phyloP scores from a whole-genome alignment of 495 filamentous ascomycete genomes.

The Parmelia sp. region DNA sequence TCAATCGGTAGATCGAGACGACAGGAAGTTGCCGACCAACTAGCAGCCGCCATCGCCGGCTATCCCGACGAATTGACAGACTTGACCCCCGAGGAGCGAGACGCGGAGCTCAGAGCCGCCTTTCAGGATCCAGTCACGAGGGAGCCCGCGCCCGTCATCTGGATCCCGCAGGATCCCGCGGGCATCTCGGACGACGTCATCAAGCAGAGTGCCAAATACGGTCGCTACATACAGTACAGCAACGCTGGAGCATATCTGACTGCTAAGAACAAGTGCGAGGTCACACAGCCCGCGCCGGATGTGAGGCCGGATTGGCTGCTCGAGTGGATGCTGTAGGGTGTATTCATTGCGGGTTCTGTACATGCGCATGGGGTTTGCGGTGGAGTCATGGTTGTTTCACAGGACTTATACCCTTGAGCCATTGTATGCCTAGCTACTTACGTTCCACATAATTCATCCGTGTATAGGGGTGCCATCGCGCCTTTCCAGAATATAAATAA shows the following conservation, averaged over 20 bases:
- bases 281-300: slow-evolving; percentile 28
- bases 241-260: slow-evolving; percentile 85
- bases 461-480: neutral
- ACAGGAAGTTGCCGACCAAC: slow-evolving; percentile 25
- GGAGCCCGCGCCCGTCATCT: slow-evolving; percentile 77
- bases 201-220: slow-evolving; percentile 64
- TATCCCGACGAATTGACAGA: slow-evolving; percentile 90
- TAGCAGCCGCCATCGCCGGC: slow-evolving; percentile 41
- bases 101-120: slow-evolving; percentile 80
- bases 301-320: slow-evolving; percentile 27
- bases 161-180: slow-evolving; percentile 90
- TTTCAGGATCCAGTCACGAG: slow-evolving; percentile 87
- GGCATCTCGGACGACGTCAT: slow-evolving; percentile 89
- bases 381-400: neutral
- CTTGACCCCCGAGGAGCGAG: slow-evolving; percentile 82
- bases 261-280: slow-evolving; percentile 53
- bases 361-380: neutral
- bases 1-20: slow-evolving; percentile 23
- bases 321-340: slow-evolving; percentile 22
- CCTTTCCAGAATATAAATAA: too few relatives aligned
- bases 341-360: neutral
- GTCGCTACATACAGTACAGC: slow-evolving; percentile 80
- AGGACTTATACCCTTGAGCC: neutral
- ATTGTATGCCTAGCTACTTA: neutral
- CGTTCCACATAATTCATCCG: neutral